Conservation (phyloP, 1,284 basidiomycete genomes). For the Hortiboletus rubellus region DNA sequence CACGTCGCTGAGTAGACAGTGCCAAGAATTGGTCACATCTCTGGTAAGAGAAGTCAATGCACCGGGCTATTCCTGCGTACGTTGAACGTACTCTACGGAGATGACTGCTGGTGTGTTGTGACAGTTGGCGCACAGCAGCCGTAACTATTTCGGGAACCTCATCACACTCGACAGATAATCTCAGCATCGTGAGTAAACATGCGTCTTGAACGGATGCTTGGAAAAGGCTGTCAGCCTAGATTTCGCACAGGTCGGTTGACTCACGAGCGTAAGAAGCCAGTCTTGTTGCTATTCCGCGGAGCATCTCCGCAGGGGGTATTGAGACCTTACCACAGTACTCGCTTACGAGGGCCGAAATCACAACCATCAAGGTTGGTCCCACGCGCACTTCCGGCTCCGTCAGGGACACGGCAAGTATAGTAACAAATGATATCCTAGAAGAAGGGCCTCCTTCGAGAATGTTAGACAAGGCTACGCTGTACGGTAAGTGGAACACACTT, state of each 20-base stretch:
- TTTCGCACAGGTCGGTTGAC: conserved; percentile 25
- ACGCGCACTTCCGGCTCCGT: conserved; percentile 42
- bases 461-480: conserved; percentile 16
- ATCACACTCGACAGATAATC: conserved; percentile 58
- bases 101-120: conserved; percentile 47
- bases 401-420: conserved; percentile 51
- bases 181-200: conserved; percentile 65
- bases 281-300: conserved; percentile 51
- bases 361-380: conserved; percentile 65
- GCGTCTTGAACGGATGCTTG: conserved; percentile 70
- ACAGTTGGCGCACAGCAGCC: conserved; percentile 43
- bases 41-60: conserved; percentile 38
- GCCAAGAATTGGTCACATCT: conserved; percentile 65
- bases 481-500: conserved; percentile 40
- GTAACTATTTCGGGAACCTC: conserved; percentile 48
- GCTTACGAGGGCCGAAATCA: conserved; percentile 59
- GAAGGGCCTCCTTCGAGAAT: conserved; percentile 38
- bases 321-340: conserved; percentile 58
- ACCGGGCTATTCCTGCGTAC: background rate
- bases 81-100: conserved; percentile 51
- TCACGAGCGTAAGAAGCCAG: conserved; percentile 50
- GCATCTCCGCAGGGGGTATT: conserved; percentile 49
- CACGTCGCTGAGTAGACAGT: conserved; percentile 44
- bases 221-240: background rate
- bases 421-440: conserved; percentile 52